These are phyloP conservation scores for Aspergillus costaricaensis DNA, from an alignment of 2,329 filamentous ascomycete species.

Conservation along the genomic window DNA sequence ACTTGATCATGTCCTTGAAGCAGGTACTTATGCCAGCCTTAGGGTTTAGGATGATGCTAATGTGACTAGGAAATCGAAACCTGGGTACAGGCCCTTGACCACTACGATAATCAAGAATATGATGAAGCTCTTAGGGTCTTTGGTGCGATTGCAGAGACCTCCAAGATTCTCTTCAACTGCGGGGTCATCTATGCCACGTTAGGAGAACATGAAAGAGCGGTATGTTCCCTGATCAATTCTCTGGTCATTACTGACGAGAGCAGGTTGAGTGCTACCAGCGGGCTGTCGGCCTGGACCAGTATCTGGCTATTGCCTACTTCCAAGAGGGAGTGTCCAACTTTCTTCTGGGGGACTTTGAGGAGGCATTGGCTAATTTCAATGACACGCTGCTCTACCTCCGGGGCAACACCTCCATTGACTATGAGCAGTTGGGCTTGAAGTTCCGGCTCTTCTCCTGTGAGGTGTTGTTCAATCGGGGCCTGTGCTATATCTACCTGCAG, in stretches of 20 bases:
- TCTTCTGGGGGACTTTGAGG: slow-evolving; percentile 92
- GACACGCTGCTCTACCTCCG: slow-evolving; percentile 92
- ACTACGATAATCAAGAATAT: slow-evolving; percentile 97
- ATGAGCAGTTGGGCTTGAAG: slow-evolving; percentile 89
- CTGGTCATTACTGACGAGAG: slow-evolving; percentile 15
- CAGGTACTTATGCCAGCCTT: slow-evolving; percentile 48
- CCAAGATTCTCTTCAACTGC: slow-evolving; percentile 98
- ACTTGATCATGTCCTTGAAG: slow-evolving; percentile 58
- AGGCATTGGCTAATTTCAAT: slow-evolving; percentile 97
- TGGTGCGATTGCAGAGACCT: slow-evolving; percentile 86
- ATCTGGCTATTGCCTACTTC: slow-evolving; percentile 96
- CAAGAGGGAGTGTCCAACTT: slow-evolving; percentile 99
- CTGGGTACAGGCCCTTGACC: slow-evolving; percentile 87
- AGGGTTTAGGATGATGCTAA: neutral
- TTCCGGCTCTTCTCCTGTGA: slow-evolving; percentile 98
- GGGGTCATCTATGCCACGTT: slow-evolving; percentile 96
- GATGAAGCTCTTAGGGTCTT: slow-evolving; percentile 84
- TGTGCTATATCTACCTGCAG: slow-evolving; percentile 96
- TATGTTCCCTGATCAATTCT: slow-evolving; percentile 49
- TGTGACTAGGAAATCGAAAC: slow-evolving; percentile 89
- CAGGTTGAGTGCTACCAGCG: slow-evolving; percentile 95
- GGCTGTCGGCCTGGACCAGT: slow-evolving; percentile 86
- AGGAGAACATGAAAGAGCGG: slow-evolving; percentile 92
- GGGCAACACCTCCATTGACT: slow-evolving; percentile 97
- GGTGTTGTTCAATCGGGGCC: slow-evolving; percentile 92